These are phyloP conservation scores for Gaertneriomyces sp. DNA, from an alignment of 192 early-diverging fungal species.

Conservation along the genomic window DNA sequence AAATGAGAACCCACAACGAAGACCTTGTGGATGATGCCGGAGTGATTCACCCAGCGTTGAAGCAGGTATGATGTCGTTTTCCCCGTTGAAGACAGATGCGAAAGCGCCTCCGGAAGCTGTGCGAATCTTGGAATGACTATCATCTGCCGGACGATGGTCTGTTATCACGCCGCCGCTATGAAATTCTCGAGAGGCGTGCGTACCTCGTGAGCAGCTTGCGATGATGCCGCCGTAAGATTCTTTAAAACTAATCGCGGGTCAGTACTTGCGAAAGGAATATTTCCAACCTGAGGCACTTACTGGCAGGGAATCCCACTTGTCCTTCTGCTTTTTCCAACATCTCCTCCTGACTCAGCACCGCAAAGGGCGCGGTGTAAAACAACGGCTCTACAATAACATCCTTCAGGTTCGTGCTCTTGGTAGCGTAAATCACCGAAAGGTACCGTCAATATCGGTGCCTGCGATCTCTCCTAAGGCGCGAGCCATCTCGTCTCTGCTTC, in stretches of 20 bases:
- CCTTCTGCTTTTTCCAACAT: background rate
- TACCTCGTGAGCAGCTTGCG: conserved; percentile 3
- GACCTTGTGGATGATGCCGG: conserved; percentile 5
- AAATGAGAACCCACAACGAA: conserved; percentile 1
- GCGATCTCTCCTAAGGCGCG: too few relatives aligned
- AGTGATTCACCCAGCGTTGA: conserved; percentile 2
- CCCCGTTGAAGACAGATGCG: too few relatives aligned
- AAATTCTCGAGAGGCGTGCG: background rate
- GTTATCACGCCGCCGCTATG: too few relatives aligned
- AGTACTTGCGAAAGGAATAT: background rate
- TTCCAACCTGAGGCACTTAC: background rate
- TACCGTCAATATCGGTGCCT: too few relatives aligned
- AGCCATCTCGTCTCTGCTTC: too few relatives aligned
- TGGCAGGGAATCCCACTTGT: background rate
- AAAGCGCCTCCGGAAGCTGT: too few relatives aligned
- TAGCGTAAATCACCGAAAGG: too few relatives aligned
- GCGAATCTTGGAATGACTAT: too few relatives aligned
- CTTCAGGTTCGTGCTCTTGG: too few relatives aligned
- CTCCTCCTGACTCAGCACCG: background rate
- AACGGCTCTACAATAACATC: background rate
- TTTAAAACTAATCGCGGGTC: background rate
- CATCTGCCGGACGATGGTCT: too few relatives aligned
- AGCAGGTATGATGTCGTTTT: background rate
- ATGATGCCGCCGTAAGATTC: conserved; percentile 7
- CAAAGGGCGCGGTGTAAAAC: background rate